phyloP scores from a whole-genome alignment of 2,329 filamentous ascomycete species.

The Diplodia scrobiculata region DNA sequence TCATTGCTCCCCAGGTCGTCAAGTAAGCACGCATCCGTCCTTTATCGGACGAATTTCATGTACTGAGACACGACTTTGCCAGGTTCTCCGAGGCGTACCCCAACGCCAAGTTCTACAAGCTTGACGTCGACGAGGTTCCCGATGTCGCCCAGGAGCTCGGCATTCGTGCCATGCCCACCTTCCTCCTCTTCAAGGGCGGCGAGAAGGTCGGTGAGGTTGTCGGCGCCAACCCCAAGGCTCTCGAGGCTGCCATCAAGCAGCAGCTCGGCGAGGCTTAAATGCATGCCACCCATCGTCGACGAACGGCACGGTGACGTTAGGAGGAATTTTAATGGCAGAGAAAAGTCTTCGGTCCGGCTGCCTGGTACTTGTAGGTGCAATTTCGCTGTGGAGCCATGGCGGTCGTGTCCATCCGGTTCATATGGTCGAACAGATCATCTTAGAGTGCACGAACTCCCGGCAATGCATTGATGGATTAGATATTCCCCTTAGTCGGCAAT shows the following conservation, averaged over 20 bases:
- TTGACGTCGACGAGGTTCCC: slow-evolving; percentile 83
- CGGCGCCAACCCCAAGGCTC: slow-evolving; percentile 74
- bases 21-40: slow-evolving; percentile 53
- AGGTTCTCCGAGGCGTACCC: slow-evolving; percentile 64
- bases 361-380: neutral
- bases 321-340: neutral
- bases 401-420: neutral
- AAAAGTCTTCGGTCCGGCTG: slow-evolving; percentile 3
- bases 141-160: slow-evolving; percentile 75
- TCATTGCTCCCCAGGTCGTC: slow-evolving; percentile 74
- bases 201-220: slow-evolving; percentile 72
- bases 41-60: neutral
- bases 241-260: slow-evolving; percentile 58
- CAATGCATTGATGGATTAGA: slow-evolving; percentile 24
- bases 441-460: slow-evolving; percentile 12
- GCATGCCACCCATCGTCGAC: neutral
- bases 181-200: slow-evolving; percentile 79
- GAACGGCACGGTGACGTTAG: slow-evolving; percentile 16
- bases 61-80: slow-evolving; percentile 30
- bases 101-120: slow-evolving; percentile 75
- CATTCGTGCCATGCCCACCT: slow-evolving; percentile 91
- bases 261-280: slow-evolving; percentile 34
- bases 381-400: neutral
- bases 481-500: slow-evolving; percentile 25
- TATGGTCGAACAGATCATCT: neutral